Evolutionary conservation across 2,329 filamentous ascomycete genomes (phyloP).

Genomic region (Penicillium sp.): DNA sequence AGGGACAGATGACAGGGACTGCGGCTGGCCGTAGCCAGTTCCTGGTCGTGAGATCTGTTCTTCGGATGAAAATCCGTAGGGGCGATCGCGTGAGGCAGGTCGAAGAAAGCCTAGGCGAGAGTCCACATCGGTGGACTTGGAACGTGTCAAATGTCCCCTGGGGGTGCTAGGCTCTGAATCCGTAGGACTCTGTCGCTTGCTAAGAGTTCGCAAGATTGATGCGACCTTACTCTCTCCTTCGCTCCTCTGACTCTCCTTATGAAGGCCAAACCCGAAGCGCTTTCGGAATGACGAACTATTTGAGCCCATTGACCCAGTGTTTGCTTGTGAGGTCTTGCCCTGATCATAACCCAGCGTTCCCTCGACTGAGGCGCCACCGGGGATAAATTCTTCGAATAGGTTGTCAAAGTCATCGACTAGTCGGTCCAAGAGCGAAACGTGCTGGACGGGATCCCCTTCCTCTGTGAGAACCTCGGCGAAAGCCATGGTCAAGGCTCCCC

Average conservation of each 20-base stretch:
- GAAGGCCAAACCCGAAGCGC: conserved; percentile 77
- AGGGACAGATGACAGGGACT: conserved; percentile 52
- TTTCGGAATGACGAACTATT: conserved; percentile 82
- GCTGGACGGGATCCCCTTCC: conserved; percentile 73
- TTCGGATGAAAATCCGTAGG: conserved; percentile 51
- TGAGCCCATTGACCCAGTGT: conserved; percentile 74
- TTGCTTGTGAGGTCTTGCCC: conserved; percentile 59
- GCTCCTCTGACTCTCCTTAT: conserved; percentile 75
- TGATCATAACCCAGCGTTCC: conserved; percentile 52
- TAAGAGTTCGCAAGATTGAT: conserved; percentile 83
- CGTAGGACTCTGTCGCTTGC: conserved; percentile 69
- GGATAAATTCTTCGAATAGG: conserved; percentile 70
- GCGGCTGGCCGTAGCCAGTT: conserved; percentile 48
- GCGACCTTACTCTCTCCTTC: conserved; percentile 66
- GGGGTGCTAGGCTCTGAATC: conserved; percentile 66
- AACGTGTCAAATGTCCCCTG: conserved; percentile 65
- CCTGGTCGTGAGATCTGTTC: conserved; percentile 44
- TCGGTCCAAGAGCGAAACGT: conserved; percentile 83
- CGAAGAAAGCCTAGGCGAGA: conserved; percentile 47
- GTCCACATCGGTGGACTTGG: conserved; percentile 75
- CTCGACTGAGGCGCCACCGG: conserved; percentile 44
- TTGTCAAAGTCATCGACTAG: conserved; percentile 85
- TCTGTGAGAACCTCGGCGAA: conserved; percentile 84
- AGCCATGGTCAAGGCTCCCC: conserved; percentile 80
- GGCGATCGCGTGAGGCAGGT: conserved; percentile 57